These are phyloP conservation scores for Glarea lozoyensis DNA, from an alignment of 495 filamentous ascomycete species.

Conservation along the genomic window DNA sequence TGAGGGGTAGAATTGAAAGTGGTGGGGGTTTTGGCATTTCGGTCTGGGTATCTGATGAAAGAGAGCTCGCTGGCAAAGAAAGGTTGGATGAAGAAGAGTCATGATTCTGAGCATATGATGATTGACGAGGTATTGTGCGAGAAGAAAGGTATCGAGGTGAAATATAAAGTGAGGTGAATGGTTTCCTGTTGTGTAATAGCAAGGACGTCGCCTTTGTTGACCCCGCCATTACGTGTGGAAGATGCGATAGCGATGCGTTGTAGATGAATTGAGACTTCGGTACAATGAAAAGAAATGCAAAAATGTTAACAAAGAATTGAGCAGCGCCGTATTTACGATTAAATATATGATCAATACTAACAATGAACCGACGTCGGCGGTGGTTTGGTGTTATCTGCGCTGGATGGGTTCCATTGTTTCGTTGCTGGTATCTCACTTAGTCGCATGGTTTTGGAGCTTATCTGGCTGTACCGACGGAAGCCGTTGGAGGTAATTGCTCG, in stretches of 20 bases:
- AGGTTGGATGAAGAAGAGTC: constrained; percentile 5
- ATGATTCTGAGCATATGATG: constrained; percentile 12
- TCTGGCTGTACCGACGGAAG: constrained; percentile 17
- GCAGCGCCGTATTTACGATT: too few relatives aligned
- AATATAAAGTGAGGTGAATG: constrained; percentile 1
- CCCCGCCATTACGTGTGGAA: constrained; percentile 10
- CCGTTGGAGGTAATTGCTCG: constrained; percentile 3
- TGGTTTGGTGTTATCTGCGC: background rate
- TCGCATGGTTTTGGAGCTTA: constrained; percentile 4
- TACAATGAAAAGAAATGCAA: background rate
- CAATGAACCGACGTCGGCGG: constrained; percentile 15
- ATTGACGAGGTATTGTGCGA: constrained; percentile 10
- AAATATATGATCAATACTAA: too few relatives aligned
- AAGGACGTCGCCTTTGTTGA: constrained; percentile 12
- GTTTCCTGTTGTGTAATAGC: constrained; percentile 3
- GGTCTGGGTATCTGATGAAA: background rate
- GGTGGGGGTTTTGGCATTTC: constrained; percentile 30
- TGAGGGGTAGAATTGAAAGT: constrained; percentile 64
- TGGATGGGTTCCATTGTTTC: constrained; percentile 11
- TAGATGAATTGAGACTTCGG: background rate
- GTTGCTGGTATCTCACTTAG: constrained; percentile 6
- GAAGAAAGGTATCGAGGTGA: constrained; percentile 7
- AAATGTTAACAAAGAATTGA: too few relatives aligned
- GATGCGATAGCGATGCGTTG: too few relatives aligned
- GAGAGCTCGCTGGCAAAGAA: background rate